Evolutionary conservation across 164 flowering plant genomes (phyloP), one percentile per base, ranked within the genome.

Genomic region (Vitis cinerea): DNA sequence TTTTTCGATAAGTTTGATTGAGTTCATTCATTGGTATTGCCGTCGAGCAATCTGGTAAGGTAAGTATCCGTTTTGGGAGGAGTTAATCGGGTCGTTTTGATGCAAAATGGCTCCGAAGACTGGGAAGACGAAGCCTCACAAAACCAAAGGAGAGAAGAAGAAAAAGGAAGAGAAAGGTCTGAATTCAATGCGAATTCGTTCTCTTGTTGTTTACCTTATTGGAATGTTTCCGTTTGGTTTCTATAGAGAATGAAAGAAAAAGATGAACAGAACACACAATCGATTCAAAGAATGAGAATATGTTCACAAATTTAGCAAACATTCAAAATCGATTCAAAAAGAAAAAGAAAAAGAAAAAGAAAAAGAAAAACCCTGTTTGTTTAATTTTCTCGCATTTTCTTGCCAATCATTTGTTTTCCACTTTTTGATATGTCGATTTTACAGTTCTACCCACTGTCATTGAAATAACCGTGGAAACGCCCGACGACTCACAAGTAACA

Each of bases 101-200:
- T 57, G 72, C 53, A 59, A 69, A 66, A 92, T 92, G 97, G 97
- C 97, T 80, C 97, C 95, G 0, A 92, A 90, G 72, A 63, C 90
- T 9, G 92, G 97, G 53, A 92, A 89, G 74, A 37, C 90, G 1
- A 92, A 90, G 68, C 87, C 88, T 13, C 95, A 90, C 77, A 92
- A 89, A 74, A 74, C 84, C 59, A 92, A 90, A 65, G 97, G 97
- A 71, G 97, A 92, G 61, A 92, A 92, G 89, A 92, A 92, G 89
- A 92, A 92, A 76, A 92, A 86, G 75, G 97, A 92, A 82, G 97
- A 92, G 86, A 92, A 92, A 84, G 98, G 98, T 89, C 17, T n/a
- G 11, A 0, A 0, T 2, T 16, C 10, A 27, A 19, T 54, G 44
- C 44, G 44, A 37, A 37, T 37, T 37, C 44, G 6, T 37, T 37